Percentiles rank a stretch among this genome's conserved stretches.
Evolutionary conservation across 345 rosid genomes (phyloP).

Genomic region (Brassica juncea): DNA sequence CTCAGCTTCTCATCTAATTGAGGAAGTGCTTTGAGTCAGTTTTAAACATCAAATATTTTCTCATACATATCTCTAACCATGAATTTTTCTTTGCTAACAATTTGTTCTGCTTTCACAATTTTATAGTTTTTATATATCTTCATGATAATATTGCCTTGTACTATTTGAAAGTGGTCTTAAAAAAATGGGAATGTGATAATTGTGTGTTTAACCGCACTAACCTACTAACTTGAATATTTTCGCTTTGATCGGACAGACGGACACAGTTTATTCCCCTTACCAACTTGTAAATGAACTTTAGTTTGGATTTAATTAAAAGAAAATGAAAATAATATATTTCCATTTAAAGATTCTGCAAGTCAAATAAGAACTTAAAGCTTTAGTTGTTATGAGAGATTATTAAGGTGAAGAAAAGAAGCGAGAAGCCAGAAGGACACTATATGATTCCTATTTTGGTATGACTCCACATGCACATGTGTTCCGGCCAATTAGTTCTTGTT

Average conservation of each 20-base stretch:
- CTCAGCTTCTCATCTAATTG: not conserved
- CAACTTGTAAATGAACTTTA: slow-evolving; percentile 1
- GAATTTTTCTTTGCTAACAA: not conserved
- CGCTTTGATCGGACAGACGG: not conserved
- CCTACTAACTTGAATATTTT: not conserved
- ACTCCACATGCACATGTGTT: slow-evolving; percentile 39
- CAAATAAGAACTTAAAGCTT: slow-evolving; percentile 15
- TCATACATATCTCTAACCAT: not conserved
- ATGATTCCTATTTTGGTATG: slow-evolving; percentile 40
- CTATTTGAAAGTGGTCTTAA: not conserved
- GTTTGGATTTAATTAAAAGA: not conserved
- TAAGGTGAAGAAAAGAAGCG: slow-evolving; percentile 32
- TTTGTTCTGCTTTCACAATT: not conserved
- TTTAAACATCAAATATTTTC: not conserved
- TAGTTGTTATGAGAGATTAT: slow-evolving; percentile 33
- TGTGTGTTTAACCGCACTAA: not conserved
- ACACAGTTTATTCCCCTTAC: not conserved
- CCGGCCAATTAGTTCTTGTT: slow-evolving; percentile 36
- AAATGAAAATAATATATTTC: not conserved
- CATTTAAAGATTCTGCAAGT: slow-evolving; percentile 1
- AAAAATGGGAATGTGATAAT: not conserved
- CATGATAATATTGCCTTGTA: not conserved
- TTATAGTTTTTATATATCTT: not conserved
- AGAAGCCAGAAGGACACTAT: slow-evolving; percentile 35
- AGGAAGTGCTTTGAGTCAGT: not conserved